Percentiles rank a stretch among this genome's conserved stretches.
phyloP scores from a whole-genome alignment of 805 yeast species.

The Candida dajiaensis region DNA sequence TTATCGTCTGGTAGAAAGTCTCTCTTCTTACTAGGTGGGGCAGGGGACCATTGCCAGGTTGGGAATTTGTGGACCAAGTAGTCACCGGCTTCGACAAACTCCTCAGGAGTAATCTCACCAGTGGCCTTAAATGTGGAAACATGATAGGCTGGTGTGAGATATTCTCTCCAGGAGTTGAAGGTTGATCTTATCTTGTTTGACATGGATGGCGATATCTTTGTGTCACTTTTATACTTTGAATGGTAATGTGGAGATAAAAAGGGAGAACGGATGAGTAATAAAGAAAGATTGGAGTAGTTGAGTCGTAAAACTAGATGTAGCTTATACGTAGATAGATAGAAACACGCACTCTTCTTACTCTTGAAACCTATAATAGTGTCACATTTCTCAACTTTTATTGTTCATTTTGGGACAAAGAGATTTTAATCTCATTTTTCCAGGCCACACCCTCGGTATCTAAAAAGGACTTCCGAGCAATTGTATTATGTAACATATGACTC shows the following conservation, averaged over 20 bases:
- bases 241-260: background rate
- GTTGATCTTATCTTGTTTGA: conserved; percentile 52
- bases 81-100: conserved; percentile 92
- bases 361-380: background rate
- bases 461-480: background rate
- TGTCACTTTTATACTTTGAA: background rate
- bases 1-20: conserved; percentile 81
- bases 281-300: background rate
- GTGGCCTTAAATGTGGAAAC: conserved; percentile 79
- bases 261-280: background rate
- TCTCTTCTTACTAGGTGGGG: conserved; percentile 46
- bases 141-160: conserved; percentile 84
- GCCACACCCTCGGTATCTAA: background rate
- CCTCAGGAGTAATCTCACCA: conserved; percentile 94
- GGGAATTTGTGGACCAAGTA: conserved; percentile 88
- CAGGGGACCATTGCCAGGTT: conserved; percentile 89
- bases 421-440: background rate
- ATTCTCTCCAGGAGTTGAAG: conserved; percentile 81
- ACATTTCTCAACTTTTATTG: background rate
- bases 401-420: background rate
- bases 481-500: background rate
- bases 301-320: too few relatives aligned
- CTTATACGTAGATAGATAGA: too few relatives aligned
- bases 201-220: conserved; percentile 2
- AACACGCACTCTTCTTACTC: background rate